These are phyloP conservation scores for Oryza coarctata DNA, from an alignment of 176 grass and related monocot genomes.

Conservation along the genomic window DNA sequence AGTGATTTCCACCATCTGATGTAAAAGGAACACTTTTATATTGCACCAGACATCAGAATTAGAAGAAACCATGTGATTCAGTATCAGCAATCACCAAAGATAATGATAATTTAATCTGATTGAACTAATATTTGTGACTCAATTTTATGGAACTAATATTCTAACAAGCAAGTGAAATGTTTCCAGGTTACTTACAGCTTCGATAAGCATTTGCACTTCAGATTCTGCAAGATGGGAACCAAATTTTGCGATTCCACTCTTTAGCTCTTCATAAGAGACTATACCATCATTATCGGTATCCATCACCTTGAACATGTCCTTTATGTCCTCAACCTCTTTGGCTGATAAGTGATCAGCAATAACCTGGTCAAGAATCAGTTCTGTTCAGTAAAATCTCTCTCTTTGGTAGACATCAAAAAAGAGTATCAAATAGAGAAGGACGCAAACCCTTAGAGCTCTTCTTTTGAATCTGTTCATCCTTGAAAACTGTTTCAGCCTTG, in stretches of 20 bases:
- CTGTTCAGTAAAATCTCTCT: constrained; percentile 2
- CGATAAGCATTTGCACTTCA: constrained; percentile 85
- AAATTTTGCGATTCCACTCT: constrained; percentile 61
- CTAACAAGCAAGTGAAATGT: background rate
- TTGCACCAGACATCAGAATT: background rate
- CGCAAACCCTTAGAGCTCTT: constrained; percentile 80
- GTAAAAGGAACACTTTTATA: constrained; percentile 4
- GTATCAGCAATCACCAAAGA: constrained; percentile 12
- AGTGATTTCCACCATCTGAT: background rate
- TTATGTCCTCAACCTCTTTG: constrained; percentile 89
- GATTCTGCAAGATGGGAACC: constrained; percentile 77
- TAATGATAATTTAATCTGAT: background rate
- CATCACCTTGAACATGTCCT: constrained; percentile 83
- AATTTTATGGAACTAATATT: constrained; percentile 9
- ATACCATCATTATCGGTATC: constrained; percentile 75
- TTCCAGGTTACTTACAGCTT: constrained; percentile 63
- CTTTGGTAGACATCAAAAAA: background rate
- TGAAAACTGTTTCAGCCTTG: constrained; percentile 98
- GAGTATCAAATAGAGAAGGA: background rate
- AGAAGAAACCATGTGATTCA: background rate
- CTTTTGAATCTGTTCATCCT: constrained; percentile 99
- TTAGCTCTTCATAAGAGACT: constrained; percentile 80
- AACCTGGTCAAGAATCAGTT: constrained; percentile 44
- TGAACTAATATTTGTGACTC: background rate
- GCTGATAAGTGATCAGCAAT: constrained; percentile 85